Conservation (phyloP, 2,329 filamentous ascomycete genomes). For the Penicillium italicum region DNA sequence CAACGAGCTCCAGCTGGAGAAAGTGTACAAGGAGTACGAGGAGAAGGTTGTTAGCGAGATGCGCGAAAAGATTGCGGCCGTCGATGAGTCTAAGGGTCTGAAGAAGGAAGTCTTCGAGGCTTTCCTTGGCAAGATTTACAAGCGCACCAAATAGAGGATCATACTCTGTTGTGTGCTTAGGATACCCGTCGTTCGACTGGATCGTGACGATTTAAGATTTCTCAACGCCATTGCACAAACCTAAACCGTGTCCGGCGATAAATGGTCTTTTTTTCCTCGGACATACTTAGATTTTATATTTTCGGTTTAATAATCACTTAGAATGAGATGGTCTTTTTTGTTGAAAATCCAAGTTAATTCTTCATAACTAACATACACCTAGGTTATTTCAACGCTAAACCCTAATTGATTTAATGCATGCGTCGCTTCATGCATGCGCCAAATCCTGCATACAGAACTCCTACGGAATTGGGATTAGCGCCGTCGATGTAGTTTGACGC, state of each 20-base stretch:
- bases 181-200: slow-evolving; percentile 15
- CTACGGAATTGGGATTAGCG: too few relatives aligned
- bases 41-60: slow-evolving; percentile 81
- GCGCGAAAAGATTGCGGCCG: slow-evolving; percentile 65
- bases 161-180: not conserved
- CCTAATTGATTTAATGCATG: too few relatives aligned
- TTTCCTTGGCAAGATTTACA: slow-evolving; percentile 97
- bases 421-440: too few relatives aligned
- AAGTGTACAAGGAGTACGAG: slow-evolving; percentile 84
- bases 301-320: not conserved
- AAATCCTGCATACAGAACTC: too few relatives aligned
- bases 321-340: not conserved
- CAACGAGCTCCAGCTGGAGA: slow-evolving; percentile 77
- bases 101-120: slow-evolving; percentile 87
- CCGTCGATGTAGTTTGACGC: too few relatives aligned
- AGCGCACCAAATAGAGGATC: slow-evolving; percentile 76
- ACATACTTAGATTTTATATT: not conserved
- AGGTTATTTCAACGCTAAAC: too few relatives aligned
- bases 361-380: too few relatives aligned
- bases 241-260: not conserved
- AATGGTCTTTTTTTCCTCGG: not conserved
- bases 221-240: not conserved
- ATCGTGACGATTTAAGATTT: slow-evolving; percentile 1
- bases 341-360: too few relatives aligned
- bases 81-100: slow-evolving; percentile 83